These are phyloP conservation scores for Massariosphaeria phaeospora DNA, from an alignment of 495 filamentous ascomycete genomes.

Conservation along the genomic window DNA sequence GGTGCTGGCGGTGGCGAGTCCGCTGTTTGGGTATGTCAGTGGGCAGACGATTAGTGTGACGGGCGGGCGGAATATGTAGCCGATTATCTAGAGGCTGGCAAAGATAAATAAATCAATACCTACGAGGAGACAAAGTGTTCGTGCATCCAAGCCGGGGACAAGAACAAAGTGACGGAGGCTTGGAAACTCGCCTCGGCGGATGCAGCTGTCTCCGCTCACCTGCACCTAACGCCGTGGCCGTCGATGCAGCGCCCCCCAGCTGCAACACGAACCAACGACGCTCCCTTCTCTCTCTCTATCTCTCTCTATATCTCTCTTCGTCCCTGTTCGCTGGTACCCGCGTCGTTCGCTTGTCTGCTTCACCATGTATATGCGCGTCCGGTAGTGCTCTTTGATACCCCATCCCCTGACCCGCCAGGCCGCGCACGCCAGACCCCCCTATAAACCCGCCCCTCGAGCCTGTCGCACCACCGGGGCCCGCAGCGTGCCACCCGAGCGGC, in stretches of 20 bases:
- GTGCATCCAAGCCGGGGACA: no score
- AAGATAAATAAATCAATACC: no score
- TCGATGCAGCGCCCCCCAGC: not conserved
- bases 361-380: constrained; percentile 26
- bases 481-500: not conserved
- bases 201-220: no score
- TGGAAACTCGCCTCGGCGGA: not conserved
- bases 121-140: no score
- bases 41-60: constrained; percentile 83
- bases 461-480: not conserved
- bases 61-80: constrained; percentile 74
- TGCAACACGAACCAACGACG: constrained; percentile 7
- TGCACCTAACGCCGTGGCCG: no score
- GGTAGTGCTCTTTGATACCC: constrained; percentile 12
- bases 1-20: constrained; percentile 75
- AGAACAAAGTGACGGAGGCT: not conserved
- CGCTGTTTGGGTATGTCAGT: constrained; percentile 73
- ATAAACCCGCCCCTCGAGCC: not conserved
- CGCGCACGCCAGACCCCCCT: constrained; percentile 7
- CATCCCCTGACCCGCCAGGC: not conserved
- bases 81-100: no score
- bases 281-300: not conserved
- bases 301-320: not conserved
- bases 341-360: constrained; percentile 1
- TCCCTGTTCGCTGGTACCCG: not conserved